Percentiles rank a stretch among this genome's conserved stretches.
These are phyloP conservation scores for Myxozyma lipomycoides DNA, from an alignment of 805 yeast species.

Conservation along the genomic window DNA sequence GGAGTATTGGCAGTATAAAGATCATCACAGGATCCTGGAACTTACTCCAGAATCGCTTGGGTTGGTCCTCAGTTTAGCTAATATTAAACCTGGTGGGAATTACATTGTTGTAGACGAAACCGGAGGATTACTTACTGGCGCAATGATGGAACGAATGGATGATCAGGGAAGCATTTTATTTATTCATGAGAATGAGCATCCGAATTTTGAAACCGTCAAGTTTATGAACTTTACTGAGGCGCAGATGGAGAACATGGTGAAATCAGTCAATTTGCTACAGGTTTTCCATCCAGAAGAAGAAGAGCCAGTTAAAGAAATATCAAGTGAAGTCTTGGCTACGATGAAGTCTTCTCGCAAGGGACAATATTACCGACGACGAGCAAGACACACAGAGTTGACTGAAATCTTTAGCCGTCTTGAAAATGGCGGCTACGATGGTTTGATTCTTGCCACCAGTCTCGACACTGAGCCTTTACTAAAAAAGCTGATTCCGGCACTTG, in stretches of 20 bases:
- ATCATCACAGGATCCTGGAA: slow-evolving; percentile 65
- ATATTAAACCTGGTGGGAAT: slow-evolving; percentile 83
- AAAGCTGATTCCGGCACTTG: slow-evolving; percentile 56
- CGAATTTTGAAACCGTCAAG: slow-evolving; percentile 68
- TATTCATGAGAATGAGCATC: slow-evolving; percentile 90
- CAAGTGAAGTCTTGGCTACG: slow-evolving; percentile 51
- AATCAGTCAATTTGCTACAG: slow-evolving; percentile 72
- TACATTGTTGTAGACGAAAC: slow-evolving; percentile 89
- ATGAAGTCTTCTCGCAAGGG: slow-evolving; percentile 58
- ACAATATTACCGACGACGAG: slow-evolving; percentile 63
- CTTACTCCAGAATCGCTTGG: slow-evolving; percentile 84
- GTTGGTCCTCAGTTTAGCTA: slow-evolving; percentile 68
- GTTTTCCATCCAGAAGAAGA: slow-evolving; percentile 71
- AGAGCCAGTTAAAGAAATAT: slow-evolving; percentile 39
- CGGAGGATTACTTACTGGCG: slow-evolving; percentile 83
- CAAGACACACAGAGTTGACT: slow-evolving; percentile 47
- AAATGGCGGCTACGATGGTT: slow-evolving; percentile 27
- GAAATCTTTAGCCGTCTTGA: slow-evolving; percentile 35
- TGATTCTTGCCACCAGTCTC: slow-evolving; percentile 69
- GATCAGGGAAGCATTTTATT: slow-evolving; percentile 60
- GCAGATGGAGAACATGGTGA: slow-evolving; percentile 52
- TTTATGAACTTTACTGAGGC: slow-evolving; percentile 57
- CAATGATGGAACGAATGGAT: slow-evolving; percentile 83
- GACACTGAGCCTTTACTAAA: slow-evolving; percentile 64
- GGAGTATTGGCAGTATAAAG: slow-evolving; percentile 73